These are phyloP conservation scores for Neurospora sp. DNA, from an alignment of 495 filamentous ascomycete species.

Conservation along the genomic window DNA sequence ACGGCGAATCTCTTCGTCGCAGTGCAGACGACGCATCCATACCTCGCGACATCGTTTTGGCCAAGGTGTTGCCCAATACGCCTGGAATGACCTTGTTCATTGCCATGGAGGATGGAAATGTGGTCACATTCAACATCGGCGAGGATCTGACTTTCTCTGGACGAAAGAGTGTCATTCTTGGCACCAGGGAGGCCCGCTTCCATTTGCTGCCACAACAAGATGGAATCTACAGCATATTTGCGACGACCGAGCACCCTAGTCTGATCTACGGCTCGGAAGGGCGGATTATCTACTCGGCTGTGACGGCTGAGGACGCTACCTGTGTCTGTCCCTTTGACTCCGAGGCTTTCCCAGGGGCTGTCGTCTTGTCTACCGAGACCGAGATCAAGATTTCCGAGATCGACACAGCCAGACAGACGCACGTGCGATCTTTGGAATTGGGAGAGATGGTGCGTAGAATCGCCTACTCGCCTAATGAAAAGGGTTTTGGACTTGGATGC, in stretches of 20 bases:
- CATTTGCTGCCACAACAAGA: slow-evolving; percentile 57
- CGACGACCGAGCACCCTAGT: slow-evolving; percentile 86
- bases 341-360: slow-evolving; percentile 67
- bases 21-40: slow-evolving; percentile 60
- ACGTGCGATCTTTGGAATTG: slow-evolving; percentile 69
- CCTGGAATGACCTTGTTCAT: slow-evolving; percentile 67
- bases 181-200: slow-evolving; percentile 74
- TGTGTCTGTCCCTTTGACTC: slow-evolving; percentile 74
- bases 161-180: slow-evolving; percentile 74
- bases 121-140: slow-evolving; percentile 76
- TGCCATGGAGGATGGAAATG: slow-evolving; percentile 89
- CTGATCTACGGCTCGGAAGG: slow-evolving; percentile 85
- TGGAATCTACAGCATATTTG: slow-evolving; percentile 70
- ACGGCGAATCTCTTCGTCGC: slow-evolving; percentile 35
- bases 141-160: slow-evolving; percentile 50
- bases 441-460: slow-evolving; percentile 79
- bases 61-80: slow-evolving; percentile 51
- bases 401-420: slow-evolving; percentile 76
- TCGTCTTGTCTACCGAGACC: slow-evolving; percentile 66
- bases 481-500: slow-evolving; percentile 79
- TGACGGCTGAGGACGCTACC: slow-evolving; percentile 82
- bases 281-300: slow-evolving; percentile 82
- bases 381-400: slow-evolving; percentile 75
- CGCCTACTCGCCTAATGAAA: slow-evolving; percentile 69
- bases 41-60: slow-evolving; percentile 72